Conservation (phyloP, 176 grass and related monocot species). For the Juncus effusus region DNA sequence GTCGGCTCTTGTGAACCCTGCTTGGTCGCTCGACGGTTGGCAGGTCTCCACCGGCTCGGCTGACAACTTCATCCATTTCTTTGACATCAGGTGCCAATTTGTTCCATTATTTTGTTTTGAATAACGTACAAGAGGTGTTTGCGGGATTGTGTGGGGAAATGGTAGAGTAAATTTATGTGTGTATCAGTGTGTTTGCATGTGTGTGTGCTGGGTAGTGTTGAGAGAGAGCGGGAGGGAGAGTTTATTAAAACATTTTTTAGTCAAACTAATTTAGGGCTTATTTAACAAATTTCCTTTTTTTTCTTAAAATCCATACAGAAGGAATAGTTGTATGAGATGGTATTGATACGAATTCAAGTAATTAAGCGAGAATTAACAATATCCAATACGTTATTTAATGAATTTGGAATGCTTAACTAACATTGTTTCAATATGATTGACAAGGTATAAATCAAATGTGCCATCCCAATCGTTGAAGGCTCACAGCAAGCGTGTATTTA, state of each 20-base stretch:
- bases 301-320: neutral
- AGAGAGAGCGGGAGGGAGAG: too few relatives aligned
- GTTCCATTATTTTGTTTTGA: neutral
- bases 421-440: neutral
- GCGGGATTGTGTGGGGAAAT: neutral
- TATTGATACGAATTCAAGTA: neutral
- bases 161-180: neutral
- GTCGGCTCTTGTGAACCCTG: conserved; percentile 84
- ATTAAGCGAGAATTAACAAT: neutral
- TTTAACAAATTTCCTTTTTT: neutral
- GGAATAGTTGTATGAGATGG: neutral
- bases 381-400: neutral
- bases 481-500: conserved; percentile 23
- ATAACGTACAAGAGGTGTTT: neutral
- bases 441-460: neutral
- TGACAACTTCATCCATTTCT: conserved; percentile 24
- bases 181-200: neutral
- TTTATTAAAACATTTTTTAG: neutral
- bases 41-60: conserved; percentile 22
- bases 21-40: conserved; percentile 33
- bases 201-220: neutral
- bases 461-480: conserved; percentile 20
- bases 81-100: conserved; percentile 21
- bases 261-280: neutral
- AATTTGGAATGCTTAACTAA: neutral